Evolutionary conservation across 2,329 filamentous ascomycete species (phyloP).

Genomic region (Rhexocercosporidium sp.): DNA sequence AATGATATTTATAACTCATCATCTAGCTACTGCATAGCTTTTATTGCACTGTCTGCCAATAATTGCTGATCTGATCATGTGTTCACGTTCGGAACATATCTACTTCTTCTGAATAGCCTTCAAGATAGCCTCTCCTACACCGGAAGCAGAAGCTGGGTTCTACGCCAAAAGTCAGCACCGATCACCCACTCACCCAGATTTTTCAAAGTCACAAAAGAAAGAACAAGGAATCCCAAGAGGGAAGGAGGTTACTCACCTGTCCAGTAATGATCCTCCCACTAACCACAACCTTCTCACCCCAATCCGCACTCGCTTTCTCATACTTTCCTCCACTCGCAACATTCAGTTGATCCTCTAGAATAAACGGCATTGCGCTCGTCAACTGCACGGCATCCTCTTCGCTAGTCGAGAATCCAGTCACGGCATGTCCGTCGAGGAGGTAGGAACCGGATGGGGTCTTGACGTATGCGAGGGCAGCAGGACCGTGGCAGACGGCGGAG

Average conservation of each 20-base stretch:
- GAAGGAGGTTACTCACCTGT: conserved; percentile 33
- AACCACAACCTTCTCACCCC: conserved; percentile 44
- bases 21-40: too few species aligned
- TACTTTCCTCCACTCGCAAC: conserved; percentile 58
- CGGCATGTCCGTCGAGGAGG: conserved; percentile 60
- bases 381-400: conserved; percentile 53
- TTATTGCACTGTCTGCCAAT: too few species aligned
- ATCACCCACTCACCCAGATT: not conserved
- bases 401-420: conserved; percentile 63
- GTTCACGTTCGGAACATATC: too few species aligned
- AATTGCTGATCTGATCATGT: too few species aligned
- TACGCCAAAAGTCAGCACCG: not conserved
- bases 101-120: conserved; percentile 28
- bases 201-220: too few species aligned
- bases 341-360: conserved; percentile 60
- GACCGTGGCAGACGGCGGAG: conserved; percentile 72
- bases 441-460: conserved; percentile 55
- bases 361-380: conserved; percentile 58
- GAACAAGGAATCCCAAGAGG: not conserved
- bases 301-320: conserved; percentile 56
- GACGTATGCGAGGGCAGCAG: conserved; percentile 65
- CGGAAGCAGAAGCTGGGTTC: conserved; percentile 49
- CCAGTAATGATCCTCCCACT: conserved; percentile 49
- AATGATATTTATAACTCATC: too few species aligned
- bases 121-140: conserved; percentile 48